Evolutionary conservation across 2,329 filamentous ascomycete genomes (phyloP).

Genomic region (Sarocladiaceae sp.): DNA sequence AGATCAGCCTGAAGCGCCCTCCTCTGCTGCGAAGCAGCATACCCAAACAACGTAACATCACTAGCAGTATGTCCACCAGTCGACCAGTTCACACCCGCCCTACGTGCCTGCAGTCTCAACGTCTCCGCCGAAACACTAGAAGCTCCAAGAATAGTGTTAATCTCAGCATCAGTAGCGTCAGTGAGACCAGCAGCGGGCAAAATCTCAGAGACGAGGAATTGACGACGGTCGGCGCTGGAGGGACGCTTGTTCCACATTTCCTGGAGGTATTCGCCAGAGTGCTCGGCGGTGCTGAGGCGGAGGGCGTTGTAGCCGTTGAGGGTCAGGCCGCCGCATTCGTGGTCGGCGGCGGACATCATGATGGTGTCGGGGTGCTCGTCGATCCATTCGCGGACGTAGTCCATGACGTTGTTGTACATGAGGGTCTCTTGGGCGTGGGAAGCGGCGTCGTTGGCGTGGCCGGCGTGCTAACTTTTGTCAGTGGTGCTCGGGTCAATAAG

Average conservation of each 20-base stretch:
- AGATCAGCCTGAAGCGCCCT: conserved; percentile 14
- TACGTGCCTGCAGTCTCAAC: conserved; percentile 11
- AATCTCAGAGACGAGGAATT: conserved; percentile 13
- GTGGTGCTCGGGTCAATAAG: not conserved
- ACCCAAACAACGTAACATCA: conserved; percentile 18
- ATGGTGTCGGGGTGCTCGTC: conserved; percentile 17
- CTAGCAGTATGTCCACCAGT: conserved; percentile 17
- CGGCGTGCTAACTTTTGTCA: conserved; percentile 14
- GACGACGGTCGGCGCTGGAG: conserved; percentile 13
- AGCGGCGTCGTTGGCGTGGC: conserved; percentile 18
- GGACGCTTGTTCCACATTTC: conserved; percentile 12
- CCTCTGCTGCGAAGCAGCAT: conserved; percentile 11
- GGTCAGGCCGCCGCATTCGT: conserved; percentile 20
- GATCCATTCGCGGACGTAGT: conserved; percentile 17
- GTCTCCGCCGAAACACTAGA: conserved; percentile 11
- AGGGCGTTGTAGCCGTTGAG: conserved; percentile 16
- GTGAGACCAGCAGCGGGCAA: conserved; percentile 16
- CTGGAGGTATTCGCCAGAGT: conserved; percentile 14
- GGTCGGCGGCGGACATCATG: conserved; percentile 19
- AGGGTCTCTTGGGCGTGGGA: conserved; percentile 18
- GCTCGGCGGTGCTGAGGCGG: conserved; percentile 12
- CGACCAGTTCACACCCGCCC: conserved; percentile 17
- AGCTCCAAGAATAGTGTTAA: conserved; percentile 10
- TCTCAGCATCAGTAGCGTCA: conserved; percentile 11
- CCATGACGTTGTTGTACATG: conserved; percentile 21